phyloP scores from a whole-genome alignment of 2,329 filamentous ascomycete species.

The Cercospora sesami region DNA sequence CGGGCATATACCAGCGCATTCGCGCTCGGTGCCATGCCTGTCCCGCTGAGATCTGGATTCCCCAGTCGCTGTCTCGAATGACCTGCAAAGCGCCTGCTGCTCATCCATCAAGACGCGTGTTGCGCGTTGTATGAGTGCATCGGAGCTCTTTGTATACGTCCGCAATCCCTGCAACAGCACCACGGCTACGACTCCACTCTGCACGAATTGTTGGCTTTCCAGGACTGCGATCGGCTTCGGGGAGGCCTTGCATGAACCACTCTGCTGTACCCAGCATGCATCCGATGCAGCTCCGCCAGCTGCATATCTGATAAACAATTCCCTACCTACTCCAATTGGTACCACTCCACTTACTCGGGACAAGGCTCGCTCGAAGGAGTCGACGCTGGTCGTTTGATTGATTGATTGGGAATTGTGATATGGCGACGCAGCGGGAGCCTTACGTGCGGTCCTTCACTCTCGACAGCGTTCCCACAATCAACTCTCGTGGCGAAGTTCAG shows the following conservation, averaged over 20 bases:
- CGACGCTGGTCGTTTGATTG: not conserved
- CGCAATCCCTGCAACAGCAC: slow-evolving; percentile 10
- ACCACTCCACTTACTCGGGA: not conserved
- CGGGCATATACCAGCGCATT: slow-evolving; percentile 6
- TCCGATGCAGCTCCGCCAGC: slow-evolving; percentile 26
- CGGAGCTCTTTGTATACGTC: not conserved
- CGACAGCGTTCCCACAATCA: slow-evolving; percentile 4
- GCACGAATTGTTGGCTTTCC: slow-evolving; percentile 11
- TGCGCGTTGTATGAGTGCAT: not conserved
- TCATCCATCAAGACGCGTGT: not conserved
- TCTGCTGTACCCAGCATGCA: slow-evolving; percentile 28
- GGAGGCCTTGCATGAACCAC: slow-evolving; percentile 22
- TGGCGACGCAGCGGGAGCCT: slow-evolving; percentile 8
- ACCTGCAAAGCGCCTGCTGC: not conserved
- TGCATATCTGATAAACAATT: slow-evolving; percentile 10
- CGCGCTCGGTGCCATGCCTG: not conserved
- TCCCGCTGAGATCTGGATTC: not conserved
- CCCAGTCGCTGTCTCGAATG: not conserved
- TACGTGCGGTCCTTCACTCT: slow-evolving; percentile 7
- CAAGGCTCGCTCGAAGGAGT: not conserved
- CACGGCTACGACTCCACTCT: slow-evolving; percentile 7
- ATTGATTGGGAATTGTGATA: not conserved
- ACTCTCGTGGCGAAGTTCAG: slow-evolving; percentile 12
- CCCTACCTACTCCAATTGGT: not conserved
- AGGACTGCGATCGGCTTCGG: slow-evolving; percentile 18